Base-by-base conservation (phyloP, 345 rosid species). In the Erodium maritimum region DNA sequence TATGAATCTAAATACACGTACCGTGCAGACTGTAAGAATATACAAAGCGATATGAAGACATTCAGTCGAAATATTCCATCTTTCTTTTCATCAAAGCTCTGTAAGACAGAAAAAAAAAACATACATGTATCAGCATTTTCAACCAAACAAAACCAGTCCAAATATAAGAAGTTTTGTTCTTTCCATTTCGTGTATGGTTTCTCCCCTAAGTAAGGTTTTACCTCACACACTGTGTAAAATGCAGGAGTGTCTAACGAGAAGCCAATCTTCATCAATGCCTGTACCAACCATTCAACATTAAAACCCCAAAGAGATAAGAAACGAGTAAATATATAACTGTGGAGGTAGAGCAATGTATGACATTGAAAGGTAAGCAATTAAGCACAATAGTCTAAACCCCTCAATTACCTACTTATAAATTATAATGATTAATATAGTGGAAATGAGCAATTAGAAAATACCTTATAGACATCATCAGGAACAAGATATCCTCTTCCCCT, bases 1-100 rank as follows among this genome's bases (percentile, higher is more conserved):
- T 23, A 4, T 24, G 37, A 20, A 5, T 19, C 13, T 16, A 46
- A 58, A 56, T 29, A 29, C 37, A 66, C 77, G 4, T 57, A 82
- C 91, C 82, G 68, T 57, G 88, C 74, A 56, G 91, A 85, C 64
- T 85, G 88, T 58, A 80, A 55, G 67, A 85, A 85, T 69, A 85
- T 75, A 71, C 84, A 82, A 54, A 85, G 82, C 37, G 88, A 77
- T 25, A 85, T 85, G 78, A 85, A 78, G 69, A 76, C 84, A 71
- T 80, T 86, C 73, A 82, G 73, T 51, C 76, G 86, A 71, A 80
- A 72, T 67, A 68, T 74, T 23, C 88, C 87, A 17, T 74, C 71
- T 79, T 82, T 80, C 74, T 75, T 76, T 54, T 71, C 69, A 61
- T 85, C 91, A 54, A 85, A 82, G 72, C 85, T 85, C 91, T 85